Conservation (phyloP, 2,329 filamentous ascomycete genomes). For the Beauveria sp. region DNA sequence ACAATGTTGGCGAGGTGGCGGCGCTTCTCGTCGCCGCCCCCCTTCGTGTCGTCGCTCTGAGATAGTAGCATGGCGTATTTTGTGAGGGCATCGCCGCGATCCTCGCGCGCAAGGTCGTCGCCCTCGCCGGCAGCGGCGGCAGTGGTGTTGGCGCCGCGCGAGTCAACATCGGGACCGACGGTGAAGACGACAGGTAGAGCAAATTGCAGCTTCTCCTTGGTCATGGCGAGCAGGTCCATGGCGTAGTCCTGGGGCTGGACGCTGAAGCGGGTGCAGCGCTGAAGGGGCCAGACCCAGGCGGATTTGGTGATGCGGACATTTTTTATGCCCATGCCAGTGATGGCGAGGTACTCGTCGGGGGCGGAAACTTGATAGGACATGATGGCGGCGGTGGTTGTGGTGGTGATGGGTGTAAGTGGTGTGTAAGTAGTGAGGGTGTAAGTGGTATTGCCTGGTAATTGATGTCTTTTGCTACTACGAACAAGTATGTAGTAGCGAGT, state of each 20-base stretch:
- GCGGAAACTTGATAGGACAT: conserved; percentile 63
- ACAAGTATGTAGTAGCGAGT: neutral
- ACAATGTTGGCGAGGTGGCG: conserved; percentile 75
- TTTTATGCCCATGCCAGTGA: conserved; percentile 71
- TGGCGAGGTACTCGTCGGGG: conserved; percentile 78
- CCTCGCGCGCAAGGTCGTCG: conserved; percentile 32
- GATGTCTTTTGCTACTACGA: neutral
- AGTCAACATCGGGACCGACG: conserved; percentile 69
- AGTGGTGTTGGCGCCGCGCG: conserved; percentile 38
- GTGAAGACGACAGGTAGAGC: conserved; percentile 78
- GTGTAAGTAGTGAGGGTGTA: neutral
- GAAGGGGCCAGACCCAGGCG: conserved; percentile 62
- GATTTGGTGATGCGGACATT: conserved; percentile 74
- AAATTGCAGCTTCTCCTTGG: conserved; percentile 79
- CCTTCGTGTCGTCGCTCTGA: conserved; percentile 49
- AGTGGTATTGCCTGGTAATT: neutral
- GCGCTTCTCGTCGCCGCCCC: conserved; percentile 28
- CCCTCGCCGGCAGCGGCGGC: conserved; percentile 16
- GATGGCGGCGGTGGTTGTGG: conserved; percentile 21
- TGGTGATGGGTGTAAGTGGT: conserved; percentile 2
- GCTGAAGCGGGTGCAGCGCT: conserved; percentile 54
- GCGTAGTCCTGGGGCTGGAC: conserved; percentile 75
- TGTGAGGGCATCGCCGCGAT: conserved; percentile 56
- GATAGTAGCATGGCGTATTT: conserved; percentile 80
- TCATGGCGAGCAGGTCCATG: conserved; percentile 82